Evolutionary conservation across 169 alveolate species (phyloP).

Genomic region (Eimeria sp.): DNA sequence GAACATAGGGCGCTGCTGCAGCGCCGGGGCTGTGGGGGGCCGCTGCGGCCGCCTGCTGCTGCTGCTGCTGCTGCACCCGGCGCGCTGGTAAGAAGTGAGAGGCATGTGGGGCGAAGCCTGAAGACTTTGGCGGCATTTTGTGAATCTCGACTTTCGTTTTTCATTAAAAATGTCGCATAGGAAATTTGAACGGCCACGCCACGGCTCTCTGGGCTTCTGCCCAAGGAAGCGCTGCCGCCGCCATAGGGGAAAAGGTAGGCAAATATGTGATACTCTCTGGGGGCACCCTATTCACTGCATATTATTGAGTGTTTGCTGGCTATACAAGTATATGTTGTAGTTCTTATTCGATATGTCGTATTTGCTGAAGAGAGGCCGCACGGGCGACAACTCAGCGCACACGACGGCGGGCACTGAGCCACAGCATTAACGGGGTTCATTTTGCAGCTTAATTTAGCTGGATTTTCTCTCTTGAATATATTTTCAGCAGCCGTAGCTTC

Average conservation of each 20-base stretch:
- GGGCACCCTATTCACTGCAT: no score
- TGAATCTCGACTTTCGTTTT: background rate
- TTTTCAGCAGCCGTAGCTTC: no score
- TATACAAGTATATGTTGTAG: no score
- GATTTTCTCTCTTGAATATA: no score
- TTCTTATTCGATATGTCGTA: no score
- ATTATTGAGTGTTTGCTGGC: no score
- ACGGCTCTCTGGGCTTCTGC: conserved; percentile 99
- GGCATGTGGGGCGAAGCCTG: background rate
- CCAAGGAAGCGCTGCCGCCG: conserved; percentile 98
- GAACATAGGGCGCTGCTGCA: background rate
- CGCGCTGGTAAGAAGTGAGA: background rate
- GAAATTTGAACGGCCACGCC: conserved; percentile 99
- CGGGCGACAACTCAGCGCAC: no score
- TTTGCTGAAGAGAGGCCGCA: no score
- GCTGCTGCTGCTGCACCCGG: conserved; percentile 17
- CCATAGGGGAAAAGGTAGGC: conserved; percentile 93
- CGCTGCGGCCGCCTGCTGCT: background rate
- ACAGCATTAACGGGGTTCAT: no score
- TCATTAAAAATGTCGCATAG: conserved; percentile 98
- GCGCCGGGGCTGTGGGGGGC: conserved; percentile 36
- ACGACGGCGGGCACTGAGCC: no score
- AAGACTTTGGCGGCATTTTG: conserved; percentile 14
- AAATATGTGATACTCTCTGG: background rate
- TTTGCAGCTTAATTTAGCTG: no score